Evolutionary conservation across 805 yeast species (phyloP), one percentile per base, ranked within the genome.

Genomic region (Candida sanyiensis): DNA sequence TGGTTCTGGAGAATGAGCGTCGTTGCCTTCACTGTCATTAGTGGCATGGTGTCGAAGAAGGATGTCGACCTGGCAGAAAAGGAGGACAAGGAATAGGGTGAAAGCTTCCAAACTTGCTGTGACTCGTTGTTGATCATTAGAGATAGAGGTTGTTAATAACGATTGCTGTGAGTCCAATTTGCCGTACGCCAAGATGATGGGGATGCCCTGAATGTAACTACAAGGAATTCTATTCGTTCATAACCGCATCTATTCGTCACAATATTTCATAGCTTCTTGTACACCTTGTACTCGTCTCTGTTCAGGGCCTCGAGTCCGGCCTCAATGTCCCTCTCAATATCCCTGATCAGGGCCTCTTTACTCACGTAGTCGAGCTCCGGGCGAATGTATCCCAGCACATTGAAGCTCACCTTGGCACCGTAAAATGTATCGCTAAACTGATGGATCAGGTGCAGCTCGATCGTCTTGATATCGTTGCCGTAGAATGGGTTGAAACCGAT

Each of bases 401-500:
- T 72, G 49, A 85, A 78, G 39, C 69, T 70, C 37, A 90, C 72
- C 7, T 57, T 45, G 8, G 95, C 90, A 5, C 98, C 98, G 53
- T 93, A 93, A 57, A 93, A 93, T 46, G 73, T 69, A 9, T 64
- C 52, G 0, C 55, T 46, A 52, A 88, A 93, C 30, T 79, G 63
- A 62, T 87, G 94, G 39, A 93, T 69, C 5, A 93, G 72, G 59
- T 93, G 96, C 17, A 93, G 67, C 52, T 93, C 95, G 4, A 93
- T 94, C 0, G 95, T 80, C 61, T 85, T 86, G 50, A 73, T 73
- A 35, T 75, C 69, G 60, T 93, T 89, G 19, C 79, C 73, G 63
- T 77, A 93, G 57, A 81, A 90, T 27, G 98, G 97, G 56, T 93
- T 93, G 84, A 88, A 86, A 1, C 99, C 99, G 15, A 93, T 71